phyloP scores from a whole-genome alignment of 2,329 filamentous ascomycete genomes.

The Colletotrichum coccodes region DNA sequence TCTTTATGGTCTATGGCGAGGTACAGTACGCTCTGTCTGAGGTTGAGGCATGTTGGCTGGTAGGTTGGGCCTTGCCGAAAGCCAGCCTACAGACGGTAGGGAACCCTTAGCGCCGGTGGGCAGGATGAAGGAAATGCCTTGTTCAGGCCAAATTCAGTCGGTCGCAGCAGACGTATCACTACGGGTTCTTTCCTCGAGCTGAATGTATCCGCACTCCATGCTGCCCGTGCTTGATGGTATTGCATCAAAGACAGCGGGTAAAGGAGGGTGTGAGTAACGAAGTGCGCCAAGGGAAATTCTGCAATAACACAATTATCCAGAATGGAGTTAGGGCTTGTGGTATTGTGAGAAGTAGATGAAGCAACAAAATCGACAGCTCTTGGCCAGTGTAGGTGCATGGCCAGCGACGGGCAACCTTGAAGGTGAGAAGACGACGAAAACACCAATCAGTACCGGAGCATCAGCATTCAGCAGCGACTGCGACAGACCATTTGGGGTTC shows the following conservation, averaged over 20 bases:
- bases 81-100: constrained; percentile 11
- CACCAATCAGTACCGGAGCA: neutral
- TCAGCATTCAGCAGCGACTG: neutral
- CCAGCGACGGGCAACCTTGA: neutral
- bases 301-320: neutral
- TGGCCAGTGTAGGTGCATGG: constrained; percentile 18
- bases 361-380: neutral
- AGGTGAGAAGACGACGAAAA: neutral
- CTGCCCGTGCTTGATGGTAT: constrained; percentile 15
- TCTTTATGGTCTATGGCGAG: neutral
- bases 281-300: neutral
- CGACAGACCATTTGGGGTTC: neutral
- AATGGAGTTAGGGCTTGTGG: neutral
- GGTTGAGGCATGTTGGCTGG: neutral
- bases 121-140: constrained; percentile 21
- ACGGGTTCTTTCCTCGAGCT: constrained; percentile 1
- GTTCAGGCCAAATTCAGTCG: constrained; percentile 8
- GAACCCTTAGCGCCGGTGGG: constrained; percentile 20
- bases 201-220: constrained; percentile 14
- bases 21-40: neutral
- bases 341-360: neutral
- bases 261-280: constrained; percentile 22
- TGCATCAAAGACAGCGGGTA: constrained; percentile 2
- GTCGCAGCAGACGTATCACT: constrained; percentile 11
- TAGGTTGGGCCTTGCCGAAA: neutral